Evolutionary conservation across 306 rosid species (phyloP).

Genomic region (Quercus aquifolioides): DNA sequence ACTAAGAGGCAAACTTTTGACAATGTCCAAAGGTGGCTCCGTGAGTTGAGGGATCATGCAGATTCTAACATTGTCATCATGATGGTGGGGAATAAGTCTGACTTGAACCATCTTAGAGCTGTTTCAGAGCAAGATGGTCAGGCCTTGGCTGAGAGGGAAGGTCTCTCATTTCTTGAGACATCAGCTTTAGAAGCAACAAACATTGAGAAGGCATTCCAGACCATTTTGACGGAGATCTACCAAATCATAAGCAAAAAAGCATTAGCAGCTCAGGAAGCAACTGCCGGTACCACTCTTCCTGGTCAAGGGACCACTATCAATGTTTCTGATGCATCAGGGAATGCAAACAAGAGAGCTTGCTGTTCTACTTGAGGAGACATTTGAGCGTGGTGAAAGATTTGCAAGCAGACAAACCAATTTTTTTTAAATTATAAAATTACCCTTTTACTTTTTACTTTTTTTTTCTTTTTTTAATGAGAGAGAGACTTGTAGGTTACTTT

Average conservation of each 20-base stretch:
- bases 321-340: slow-evolving; percentile 65
- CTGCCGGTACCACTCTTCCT: slow-evolving; percentile 50
- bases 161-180: slow-evolving; percentile 95
- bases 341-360: slow-evolving; percentile 58
- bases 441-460: slow-evolving; percentile 6
- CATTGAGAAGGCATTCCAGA: slow-evolving; percentile 94
- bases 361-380: slow-evolving; percentile 57
- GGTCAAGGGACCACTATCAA: slow-evolving; percentile 96
- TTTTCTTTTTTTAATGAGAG: slow-evolving; percentile 32
- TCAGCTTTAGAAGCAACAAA: slow-evolving; percentile 96
- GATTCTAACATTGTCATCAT: slow-evolving; percentile 95
- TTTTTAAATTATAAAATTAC: slow-evolving; percentile 22
- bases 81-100: slow-evolving; percentile 99
- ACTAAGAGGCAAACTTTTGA: slow-evolving; percentile 96
- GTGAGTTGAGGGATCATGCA: slow-evolving; percentile 96
- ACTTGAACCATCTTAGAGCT: slow-evolving; percentile 81
- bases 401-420: slow-evolving; percentile 35
- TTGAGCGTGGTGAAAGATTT: slow-evolving; percentile 22
- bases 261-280: slow-evolving; percentile 95
- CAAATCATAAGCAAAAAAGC: slow-evolving; percentile 98
- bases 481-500: slow-evolving; percentile 68
- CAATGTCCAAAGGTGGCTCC: slow-evolving; percentile 94
- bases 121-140: slow-evolving; percentile 89
- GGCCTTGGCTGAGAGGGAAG: slow-evolving; percentile 90
- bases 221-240: slow-evolving; percentile 87